Conservation (phyloP, 768 basidiomycete genomes). For the Tricholoma flavovirens region DNA sequence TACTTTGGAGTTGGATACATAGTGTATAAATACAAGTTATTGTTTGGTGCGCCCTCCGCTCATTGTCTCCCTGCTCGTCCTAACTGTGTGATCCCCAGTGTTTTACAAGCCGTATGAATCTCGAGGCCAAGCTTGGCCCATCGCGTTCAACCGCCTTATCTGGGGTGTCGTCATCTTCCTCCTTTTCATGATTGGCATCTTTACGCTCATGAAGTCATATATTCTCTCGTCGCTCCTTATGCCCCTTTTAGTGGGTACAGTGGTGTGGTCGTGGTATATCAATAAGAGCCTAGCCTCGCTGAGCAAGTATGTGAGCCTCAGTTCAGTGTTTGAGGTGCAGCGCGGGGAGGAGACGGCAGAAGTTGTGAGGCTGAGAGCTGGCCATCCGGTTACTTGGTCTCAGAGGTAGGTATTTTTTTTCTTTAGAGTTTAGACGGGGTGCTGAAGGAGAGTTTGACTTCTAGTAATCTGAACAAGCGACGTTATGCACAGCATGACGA, state of each 20-base stretch:
- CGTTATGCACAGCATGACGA: conserved; percentile 94
- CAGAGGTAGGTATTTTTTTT: conserved; percentile 57
- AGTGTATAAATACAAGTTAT: conserved; percentile 96
- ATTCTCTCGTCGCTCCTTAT: conserved; percentile 52
- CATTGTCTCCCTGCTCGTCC: background rate
- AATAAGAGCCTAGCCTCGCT: conserved; percentile 62
- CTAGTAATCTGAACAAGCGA: conserved; percentile 75
- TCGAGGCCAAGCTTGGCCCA: conserved; percentile 95
- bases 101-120: conserved; percentile 99
- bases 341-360: conserved; percentile 83
- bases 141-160: conserved; percentile 87
- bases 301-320: conserved; percentile 79
- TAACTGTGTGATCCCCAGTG: conserved; percentile 42
- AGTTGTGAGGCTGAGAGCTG: conserved; percentile 65
- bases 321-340: conserved; percentile 84
- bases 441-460: background rate
- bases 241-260: conserved; percentile 71
- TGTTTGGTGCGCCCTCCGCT: conserved; percentile 70
- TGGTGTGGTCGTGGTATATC: conserved; percentile 79
- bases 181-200: conserved; percentile 95
- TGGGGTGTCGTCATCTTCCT: conserved; percentile 93
- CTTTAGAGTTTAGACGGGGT: conserved; percentile 1
- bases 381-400: conserved; percentile 83
- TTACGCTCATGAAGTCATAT: conserved; percentile 54
- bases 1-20: conserved; percentile 97